Evolutionary conservation across 495 filamentous ascomycete species (phyloP), one percentile per base, ranked within the genome.

Genomic region (Annulohypoxylon moriforme): DNA sequence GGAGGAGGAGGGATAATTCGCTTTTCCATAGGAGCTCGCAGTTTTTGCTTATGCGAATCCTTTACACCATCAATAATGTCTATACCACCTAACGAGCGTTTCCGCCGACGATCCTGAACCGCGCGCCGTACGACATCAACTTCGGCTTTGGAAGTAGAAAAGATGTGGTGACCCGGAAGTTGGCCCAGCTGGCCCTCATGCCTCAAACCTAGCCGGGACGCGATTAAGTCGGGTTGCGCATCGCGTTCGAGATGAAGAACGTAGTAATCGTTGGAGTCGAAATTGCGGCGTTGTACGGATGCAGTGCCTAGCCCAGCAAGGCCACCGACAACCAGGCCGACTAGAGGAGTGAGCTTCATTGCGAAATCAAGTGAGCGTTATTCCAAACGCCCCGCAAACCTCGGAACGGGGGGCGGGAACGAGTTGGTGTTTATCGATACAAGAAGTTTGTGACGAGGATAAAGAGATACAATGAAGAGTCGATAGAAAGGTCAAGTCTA

Each of bases 101-200:
- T 93, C 68, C 90, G 84, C 57, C 89, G 81, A 58, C 84, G 79
- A 40, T 91, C 86, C 63, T 89, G 81, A 22, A 92, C 77, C 9
- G 86, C 84, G 60, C 83, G 77, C 47, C 84, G 81, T 36, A 92
- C 84, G 40, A 91, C 67, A 78, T 95, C 92, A 13, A 90, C 80
- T 53, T 86, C 85, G 13, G 86, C 81, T 62, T 87, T 89, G 20
- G 85, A 84, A 4, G 91, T 82, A 24, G 89, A 93, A 78, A 99
- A 98, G 29, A 97, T 85, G 78, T 98, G 90, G 79, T 98, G 95
- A 75, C 90, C 89, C 13, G 83, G 78, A 5, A 99, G 87, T 75
- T 94, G 89, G 29, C 94, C 94, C 33, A 98, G 84, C 20, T 85
- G 85, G 22, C 96, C 96, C 77, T 98, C 96, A 77, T 97, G 90